A percentile compares a stretch with the other conserved stretches of the same genome.
These are phyloP conservation scores for Verticillium zaregamsianum DNA, from an alignment of 2,329 filamentous ascomycete genomes.

Conservation along the genomic window DNA sequence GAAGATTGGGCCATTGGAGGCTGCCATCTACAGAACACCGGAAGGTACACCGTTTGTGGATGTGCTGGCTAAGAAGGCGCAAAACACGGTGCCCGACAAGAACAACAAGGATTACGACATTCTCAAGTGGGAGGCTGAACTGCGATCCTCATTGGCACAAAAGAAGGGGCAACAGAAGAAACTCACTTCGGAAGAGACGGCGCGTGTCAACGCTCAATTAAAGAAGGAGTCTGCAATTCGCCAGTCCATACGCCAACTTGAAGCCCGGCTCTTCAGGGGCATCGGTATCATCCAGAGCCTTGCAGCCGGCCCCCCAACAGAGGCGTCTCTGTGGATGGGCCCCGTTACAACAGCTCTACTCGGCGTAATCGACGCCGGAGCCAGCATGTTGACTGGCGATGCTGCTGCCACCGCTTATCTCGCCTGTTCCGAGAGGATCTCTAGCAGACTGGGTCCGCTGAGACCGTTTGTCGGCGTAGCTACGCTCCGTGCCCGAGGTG, in stretches of 20 bases:
- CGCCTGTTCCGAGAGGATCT: slow-evolving; percentile 70
- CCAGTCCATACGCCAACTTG: slow-evolving; percentile 62
- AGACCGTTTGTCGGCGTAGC: slow-evolving; percentile 84
- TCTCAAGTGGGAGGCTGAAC: slow-evolving; percentile 93
- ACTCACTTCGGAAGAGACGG: slow-evolving; percentile 80
- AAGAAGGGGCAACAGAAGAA: slow-evolving; percentile 93
- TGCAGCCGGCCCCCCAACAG: slow-evolving; percentile 82
- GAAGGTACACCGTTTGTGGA: slow-evolving; percentile 88
- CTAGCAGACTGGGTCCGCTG: slow-evolving; percentile 68
- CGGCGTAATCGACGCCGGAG: slow-evolving; percentile 72
- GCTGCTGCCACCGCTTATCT: slow-evolving; percentile 75
- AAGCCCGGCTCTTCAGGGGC: slow-evolving; percentile 71
- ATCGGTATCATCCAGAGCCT: slow-evolving; percentile 82
- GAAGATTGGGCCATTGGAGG: slow-evolving; percentile 78
- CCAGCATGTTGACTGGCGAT: slow-evolving; percentile 76
- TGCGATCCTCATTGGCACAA: slow-evolving; percentile 79
- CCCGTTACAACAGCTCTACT: slow-evolving; percentile 71
- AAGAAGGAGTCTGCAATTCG: slow-evolving; percentile 82
- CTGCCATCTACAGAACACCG: slow-evolving; percentile 86
- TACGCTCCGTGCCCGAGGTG: slow-evolving; percentile 73
- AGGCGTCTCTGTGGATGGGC: slow-evolving; percentile 84
- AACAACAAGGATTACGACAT: slow-evolving; percentile 94
- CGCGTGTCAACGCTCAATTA: slow-evolving; percentile 87
- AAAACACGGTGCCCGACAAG: slow-evolving; percentile 70
- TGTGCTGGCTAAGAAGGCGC: slow-evolving; percentile 78